Evolutionary conservation across 192 early-diverging fungal genomes (phyloP).

Genomic region (Podila clonocystis): DNA sequence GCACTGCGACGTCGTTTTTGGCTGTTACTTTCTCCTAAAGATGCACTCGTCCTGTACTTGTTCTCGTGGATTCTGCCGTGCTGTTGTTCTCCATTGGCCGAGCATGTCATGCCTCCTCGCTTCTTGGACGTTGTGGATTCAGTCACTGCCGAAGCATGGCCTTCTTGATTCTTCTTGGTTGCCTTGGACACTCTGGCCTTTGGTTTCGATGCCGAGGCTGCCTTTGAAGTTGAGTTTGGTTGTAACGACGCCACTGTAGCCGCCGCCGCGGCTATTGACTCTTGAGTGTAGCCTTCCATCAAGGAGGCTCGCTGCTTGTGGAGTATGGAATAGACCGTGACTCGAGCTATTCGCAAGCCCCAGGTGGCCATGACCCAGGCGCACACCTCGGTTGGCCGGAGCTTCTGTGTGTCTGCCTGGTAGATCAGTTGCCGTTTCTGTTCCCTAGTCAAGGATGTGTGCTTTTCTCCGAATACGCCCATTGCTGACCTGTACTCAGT

Average conservation of each 20-base stretch:
- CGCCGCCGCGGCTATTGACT: neutral
- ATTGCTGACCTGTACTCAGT: conserved; percentile 8
- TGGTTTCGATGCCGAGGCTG: neutral
- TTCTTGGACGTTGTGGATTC: neutral
- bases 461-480: conserved; percentile 52
- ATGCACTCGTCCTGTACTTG: conserved; percentile 13
- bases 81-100: neutral
- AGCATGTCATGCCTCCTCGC: neutral
- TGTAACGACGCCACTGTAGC: neutral
- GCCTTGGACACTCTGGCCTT: neutral
- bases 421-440: conserved; percentile 49
- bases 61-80: neutral
- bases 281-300: conserved; percentile 35
- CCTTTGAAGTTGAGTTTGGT: neutral
- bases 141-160: neutral
- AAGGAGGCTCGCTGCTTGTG: conserved; percentile 50
- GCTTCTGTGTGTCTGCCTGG: conserved; percentile 48
- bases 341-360: conserved; percentile 47
- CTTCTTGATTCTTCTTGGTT: neutral
- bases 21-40: neutral
- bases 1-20: neutral
- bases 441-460: conserved; percentile 46
- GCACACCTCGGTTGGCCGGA: conserved; percentile 48
- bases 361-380: conserved; percentile 47
- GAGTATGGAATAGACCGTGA: conserved; percentile 48